Evolutionary conservation across 1,284 basidiomycete genomes (phyloP), one percentile per base, ranked within the genome.

Genomic region (Porodaedalea pini): DNA sequence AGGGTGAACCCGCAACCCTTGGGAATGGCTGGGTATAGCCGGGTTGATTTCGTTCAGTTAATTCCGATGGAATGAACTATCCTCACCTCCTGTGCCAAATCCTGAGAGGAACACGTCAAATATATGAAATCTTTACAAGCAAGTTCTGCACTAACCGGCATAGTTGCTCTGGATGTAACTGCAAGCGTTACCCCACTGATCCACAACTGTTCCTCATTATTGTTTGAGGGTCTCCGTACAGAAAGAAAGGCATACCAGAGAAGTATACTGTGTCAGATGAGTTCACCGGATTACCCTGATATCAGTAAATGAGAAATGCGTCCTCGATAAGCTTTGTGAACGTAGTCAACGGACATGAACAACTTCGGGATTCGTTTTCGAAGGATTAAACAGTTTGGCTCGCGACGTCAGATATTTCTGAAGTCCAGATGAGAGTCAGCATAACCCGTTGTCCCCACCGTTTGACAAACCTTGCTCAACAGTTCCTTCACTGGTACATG

Each of bases 141-240:
- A 36, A 36, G 32, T 50, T 53, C 58, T 44, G 45, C 37, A 63
- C 79, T 57, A 45, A 86, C 88, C 88, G 60, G 85, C 83, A 69
- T 92, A 96, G 70, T 95, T 96, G 64, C 91, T 94, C 70, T 94
- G 91, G 61, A 98, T 98, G 70, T 88, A 97, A 62, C 91, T 94
- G 71, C 93, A 96, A 1, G 92, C 90, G 69, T 98, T 97, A 3
- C 94, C 94, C 80, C 90, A 89, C 66, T 88, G 83, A 68, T 95
- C 93, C 4, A 88, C 80, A 1, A 92, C 89, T 88, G 59, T 4
- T 41, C 13, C 54, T 25, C 19, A 51, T 17, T 21, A 19, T 52
- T 51, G n/a, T 23, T 13, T 21, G 21, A 31, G 31, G 47, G 50
- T 60, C 36, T 36, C 43, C 43, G 21, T 48, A 27, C 51, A 59